Evolutionary conservation across 202 grass and related monocot genomes (phyloP), one percentile per base, ranked within the genome.

Genomic region (Hordeum pubiflorum): DNA sequence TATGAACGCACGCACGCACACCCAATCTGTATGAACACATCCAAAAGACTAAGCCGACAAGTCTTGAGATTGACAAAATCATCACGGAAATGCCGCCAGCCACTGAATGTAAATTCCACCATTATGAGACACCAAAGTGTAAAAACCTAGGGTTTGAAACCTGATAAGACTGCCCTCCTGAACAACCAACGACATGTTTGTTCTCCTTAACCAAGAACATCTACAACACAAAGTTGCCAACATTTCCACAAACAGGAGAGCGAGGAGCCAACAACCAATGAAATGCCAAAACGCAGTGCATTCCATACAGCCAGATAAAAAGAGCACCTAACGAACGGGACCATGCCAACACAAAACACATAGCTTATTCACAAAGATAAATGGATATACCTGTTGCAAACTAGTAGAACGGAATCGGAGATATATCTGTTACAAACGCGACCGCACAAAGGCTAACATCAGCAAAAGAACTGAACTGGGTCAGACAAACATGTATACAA

Each of bases 401-500:
- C 75, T 89, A 89, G 40, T 89, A 89, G 32, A 89, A 69, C 39
- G 26, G 21, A 89, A 73, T 78, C 27, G 13, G 18, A 79, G 59
- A 67, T 50, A 73, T 73, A 73, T 73, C 15, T 10, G 44, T 73
- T 81, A 86, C 61, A 86, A 54, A 50, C 74, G 14, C 48, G 22
- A 1, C 0, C 27, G 41, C 54, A 33, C 41, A 69, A 62, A n/a
- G 7, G 52, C 24, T 3, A 61, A 44, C 50, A 80, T 83, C 88
- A 89, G 88, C 68, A 82, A 69, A 79, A 79, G 41, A 89, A 86
- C 74, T 59, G 39, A 89, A 86, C 75, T 62, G 74, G 50, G 78
- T 86, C 58, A 79, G 83, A 32, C 12, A 78, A 85, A 78, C 78
- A 82, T 67, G 85, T 82, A 85, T 80, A 69, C 52, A 37, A 65